These are phyloP conservation scores for Solanum tarijense DNA, from an alignment of 257 asterid genomes.

Conservation along the genomic window DNA sequence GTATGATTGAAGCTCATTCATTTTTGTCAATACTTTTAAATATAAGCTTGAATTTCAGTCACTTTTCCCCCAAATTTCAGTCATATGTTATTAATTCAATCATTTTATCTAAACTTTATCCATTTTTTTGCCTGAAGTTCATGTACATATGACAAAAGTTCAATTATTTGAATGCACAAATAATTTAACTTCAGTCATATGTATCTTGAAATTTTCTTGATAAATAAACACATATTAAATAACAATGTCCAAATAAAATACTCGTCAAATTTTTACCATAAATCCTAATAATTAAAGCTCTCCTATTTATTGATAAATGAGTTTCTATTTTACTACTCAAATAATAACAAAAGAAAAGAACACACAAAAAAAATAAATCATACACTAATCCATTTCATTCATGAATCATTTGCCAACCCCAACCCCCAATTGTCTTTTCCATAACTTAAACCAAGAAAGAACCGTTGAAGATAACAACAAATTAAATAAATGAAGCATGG, in stretches of 20 bases:
- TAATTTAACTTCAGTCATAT: neutral
- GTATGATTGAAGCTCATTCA: neutral
- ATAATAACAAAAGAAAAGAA: neutral
- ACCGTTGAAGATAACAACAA: neutral
- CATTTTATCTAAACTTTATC: neutral
- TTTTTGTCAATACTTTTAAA: neutral
- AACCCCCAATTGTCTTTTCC: conserved; percentile 3
- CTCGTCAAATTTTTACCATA: neutral
- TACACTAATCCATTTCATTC: neutral
- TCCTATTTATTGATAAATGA: neutral
- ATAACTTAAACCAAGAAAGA: neutral
- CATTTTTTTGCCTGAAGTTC: neutral
- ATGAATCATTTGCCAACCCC: neutral
- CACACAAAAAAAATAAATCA: no score
- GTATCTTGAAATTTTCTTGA: neutral
- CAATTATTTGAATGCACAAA: neutral
- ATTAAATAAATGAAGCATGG: neutral
- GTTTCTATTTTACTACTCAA: neutral
- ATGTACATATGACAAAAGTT: neutral
- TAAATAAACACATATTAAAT: neutral
- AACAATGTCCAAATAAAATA: neutral
- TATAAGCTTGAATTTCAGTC: neutral
- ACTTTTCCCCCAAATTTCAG: neutral
- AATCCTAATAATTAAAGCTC: neutral
- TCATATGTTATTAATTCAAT: neutral